These are phyloP conservation scores for Globisporangium mamillatum DNA, from an alignment of 352 stramenopile species.

Conservation along the genomic window DNA sequence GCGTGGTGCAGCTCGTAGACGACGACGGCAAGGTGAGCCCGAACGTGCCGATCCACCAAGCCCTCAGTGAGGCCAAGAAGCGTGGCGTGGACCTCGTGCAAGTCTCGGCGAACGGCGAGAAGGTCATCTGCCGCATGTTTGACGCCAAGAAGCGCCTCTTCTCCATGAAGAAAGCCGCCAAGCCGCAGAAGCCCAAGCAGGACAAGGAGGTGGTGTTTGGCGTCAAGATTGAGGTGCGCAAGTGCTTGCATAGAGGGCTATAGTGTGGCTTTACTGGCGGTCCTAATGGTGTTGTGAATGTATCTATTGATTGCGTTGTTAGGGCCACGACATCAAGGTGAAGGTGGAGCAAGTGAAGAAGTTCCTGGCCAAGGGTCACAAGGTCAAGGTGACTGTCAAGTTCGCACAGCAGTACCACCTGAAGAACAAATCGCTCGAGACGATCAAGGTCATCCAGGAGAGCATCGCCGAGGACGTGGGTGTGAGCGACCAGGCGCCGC, in stretches of 20 bases:
- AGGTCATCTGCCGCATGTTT: constrained; percentile 62
- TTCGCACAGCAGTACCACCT: constrained; percentile 61
- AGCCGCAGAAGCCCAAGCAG: constrained; percentile 60
- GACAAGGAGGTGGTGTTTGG: constrained; percentile 74
- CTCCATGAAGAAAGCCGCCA: constrained; percentile 60
- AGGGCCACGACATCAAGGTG: constrained; percentile 67
- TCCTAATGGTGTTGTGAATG: constrained; percentile 5
- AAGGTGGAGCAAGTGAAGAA: constrained; percentile 68
- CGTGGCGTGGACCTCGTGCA: constrained; percentile 73
- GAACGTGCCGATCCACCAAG: constrained; percentile 49
- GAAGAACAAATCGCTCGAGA: constrained; percentile 41
- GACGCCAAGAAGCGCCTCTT: constrained; percentile 77
- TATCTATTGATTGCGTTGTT: neutral
- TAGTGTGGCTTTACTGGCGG: neutral
- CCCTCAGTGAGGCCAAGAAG: constrained; percentile 44
- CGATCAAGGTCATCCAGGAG: constrained; percentile 46
- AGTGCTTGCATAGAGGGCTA: neutral
- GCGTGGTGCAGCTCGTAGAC: constrained; percentile 49
- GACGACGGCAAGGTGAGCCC: constrained; percentile 48
- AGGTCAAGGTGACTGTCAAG: constrained; percentile 75
- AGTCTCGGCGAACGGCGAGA: constrained; percentile 41
- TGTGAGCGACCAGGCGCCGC: constrained; percentile 26
- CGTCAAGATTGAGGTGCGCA: constrained; percentile 62
- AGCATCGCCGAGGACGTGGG: constrained; percentile 41
- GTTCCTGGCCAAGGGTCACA: constrained; percentile 75